Conservation (phyloP, 805 yeast species). For the Candida oleophila region DNA sequence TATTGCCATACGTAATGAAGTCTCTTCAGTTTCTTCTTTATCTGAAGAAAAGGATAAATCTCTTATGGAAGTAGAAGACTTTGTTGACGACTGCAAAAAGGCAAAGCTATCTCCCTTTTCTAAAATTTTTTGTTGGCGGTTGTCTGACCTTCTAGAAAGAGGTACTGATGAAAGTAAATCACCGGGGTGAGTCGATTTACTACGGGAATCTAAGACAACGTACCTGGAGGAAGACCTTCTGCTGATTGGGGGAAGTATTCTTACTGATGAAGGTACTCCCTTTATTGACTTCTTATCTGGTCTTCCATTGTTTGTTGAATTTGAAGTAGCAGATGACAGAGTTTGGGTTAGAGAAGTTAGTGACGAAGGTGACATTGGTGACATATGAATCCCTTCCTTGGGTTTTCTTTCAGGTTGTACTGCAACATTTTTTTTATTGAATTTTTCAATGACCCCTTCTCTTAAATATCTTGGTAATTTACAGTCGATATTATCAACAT, state of each 20-base stretch:
- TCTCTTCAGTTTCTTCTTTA: slow-evolving; percentile 68
- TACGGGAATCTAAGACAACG: slow-evolving; percentile 50
- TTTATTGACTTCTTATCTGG: neutral
- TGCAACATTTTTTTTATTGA: slow-evolving; percentile 13
- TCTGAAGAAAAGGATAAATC: slow-evolving; percentile 51
- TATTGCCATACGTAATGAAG: slow-evolving; percentile 59
- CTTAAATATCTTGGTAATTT: slow-evolving; percentile 62
- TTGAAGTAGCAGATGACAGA: neutral
- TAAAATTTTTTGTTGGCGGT: neutral
- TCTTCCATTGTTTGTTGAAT: neutral
- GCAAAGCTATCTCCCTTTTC: slow-evolving; percentile 14
- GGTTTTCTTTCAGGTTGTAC: neutral
- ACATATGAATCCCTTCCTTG: neutral
- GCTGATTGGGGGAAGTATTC: neutral
- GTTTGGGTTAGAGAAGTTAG: neutral
- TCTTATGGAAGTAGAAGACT: slow-evolving; percentile 13
- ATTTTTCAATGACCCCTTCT: slow-evolving; percentile 52
- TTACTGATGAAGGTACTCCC: neutral
- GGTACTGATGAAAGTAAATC: slow-evolving; percentile 83
- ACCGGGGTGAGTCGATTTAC: slow-evolving; percentile 69
- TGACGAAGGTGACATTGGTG: neutral
- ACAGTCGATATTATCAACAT: slow-evolving; percentile 26
- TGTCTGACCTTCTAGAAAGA: slow-evolving; percentile 43
- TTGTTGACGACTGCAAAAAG: slow-evolving; percentile 1
- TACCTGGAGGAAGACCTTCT: slow-evolving; percentile 26